phyloP scores from a whole-genome alignment of 495 filamentous ascomycete species.

The Tuber borchii region DNA sequence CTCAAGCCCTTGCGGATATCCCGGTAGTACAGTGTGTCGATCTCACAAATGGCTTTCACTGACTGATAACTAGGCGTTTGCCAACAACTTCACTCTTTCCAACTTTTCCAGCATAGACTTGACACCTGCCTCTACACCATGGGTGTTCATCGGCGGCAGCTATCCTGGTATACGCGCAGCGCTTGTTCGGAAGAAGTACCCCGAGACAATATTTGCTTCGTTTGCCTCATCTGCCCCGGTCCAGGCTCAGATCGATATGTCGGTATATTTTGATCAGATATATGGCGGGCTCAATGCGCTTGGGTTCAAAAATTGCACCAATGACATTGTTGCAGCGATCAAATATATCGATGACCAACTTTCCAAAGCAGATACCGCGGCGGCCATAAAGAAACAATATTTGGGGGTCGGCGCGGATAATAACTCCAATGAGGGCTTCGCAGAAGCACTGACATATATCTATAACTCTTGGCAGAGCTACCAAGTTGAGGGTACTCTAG shows the following conservation, averaged over 20 bases:
- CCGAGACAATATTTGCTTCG: slow-evolving; percentile 51
- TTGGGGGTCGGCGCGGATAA: slow-evolving; percentile 49
- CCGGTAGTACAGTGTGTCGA: slow-evolving; percentile 47
- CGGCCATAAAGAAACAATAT: slow-evolving; percentile 49
- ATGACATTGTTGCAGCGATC: slow-evolving; percentile 51
- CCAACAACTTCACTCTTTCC: slow-evolving; percentile 47
- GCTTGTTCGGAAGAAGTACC: slow-evolving; percentile 52
- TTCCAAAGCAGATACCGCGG: slow-evolving; percentile 41
- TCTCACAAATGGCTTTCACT: slow-evolving; percentile 47
- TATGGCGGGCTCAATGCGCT: slow-evolving; percentile 51
- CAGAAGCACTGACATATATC: slow-evolving; percentile 43
- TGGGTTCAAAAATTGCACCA: slow-evolving; percentile 52
- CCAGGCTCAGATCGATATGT: slow-evolving; percentile 54
- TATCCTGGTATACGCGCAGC: slow-evolving; percentile 55
- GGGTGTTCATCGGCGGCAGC: slow-evolving; percentile 56
- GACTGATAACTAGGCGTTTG: slow-evolving; percentile 50
- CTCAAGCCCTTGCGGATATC: slow-evolving; percentile 50
- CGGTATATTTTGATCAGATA: slow-evolving; percentile 50
- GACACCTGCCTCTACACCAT: slow-evolving; percentile 49
- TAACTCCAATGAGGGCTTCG: slow-evolving; percentile 51
- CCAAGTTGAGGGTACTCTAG: slow-evolving; percentile 13
- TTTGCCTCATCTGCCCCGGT: slow-evolving; percentile 55
- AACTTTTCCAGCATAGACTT: slow-evolving; percentile 44
- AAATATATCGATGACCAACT: slow-evolving; percentile 51
- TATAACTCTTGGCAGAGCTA: slow-evolving; percentile 47